Base-by-base conservation (phyloP, 106 monocot species). In the Apostasia shenzhenica region DNA sequence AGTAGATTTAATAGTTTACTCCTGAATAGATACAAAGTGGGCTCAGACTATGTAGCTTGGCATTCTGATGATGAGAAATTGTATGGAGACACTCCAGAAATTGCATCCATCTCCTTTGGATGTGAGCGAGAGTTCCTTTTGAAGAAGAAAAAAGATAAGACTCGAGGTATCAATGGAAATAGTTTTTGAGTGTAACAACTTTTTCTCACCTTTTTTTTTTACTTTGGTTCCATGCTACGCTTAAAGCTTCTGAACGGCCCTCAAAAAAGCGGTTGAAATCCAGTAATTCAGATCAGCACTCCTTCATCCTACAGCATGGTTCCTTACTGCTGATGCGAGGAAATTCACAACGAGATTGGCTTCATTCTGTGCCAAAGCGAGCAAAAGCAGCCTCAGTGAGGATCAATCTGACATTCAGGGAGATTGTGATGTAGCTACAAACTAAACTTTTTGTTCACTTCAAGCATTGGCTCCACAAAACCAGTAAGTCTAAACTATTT, bases 31-130 rank as follows among this genome's bases (percentile, higher is more conserved):
- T 86, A 77, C 79, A 93, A 90, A 50, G 78, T 49, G 58, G 93
- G 93, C 6, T 78, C 87, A 66, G 93, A 99, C 53, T 93, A 90
- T 70, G 93, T 99, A 5, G 70, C 83, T 45, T 99, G 99, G 99
- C 99, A 99, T 76, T 79, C 99, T 59, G 99, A 99, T 66, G 93
- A 99, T 76, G 99, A 99, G 72, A 87, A 89, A 55, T 67, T 93
- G 14, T 99, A 99, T 76, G 99, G 99, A 43, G 81, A 77, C n/a
- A 80, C 87, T 65, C 99, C 99, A 41, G 83, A 93, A 69, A 99
- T 99, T 72, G 99, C 99, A 61, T 99, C 99, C 1, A 65, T 99
- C 39, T 90, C 99, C 4, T 78, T 99, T 77, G 99, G 99, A 48
- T 99, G 99, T 39, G 99, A 99, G 63, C 65, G 99, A 4, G 87